Evolutionary conservation across 2,329 filamentous ascomycete genomes (phyloP), one percentile per base, ranked within the genome.

Genomic region (Thelonectria discophora): DNA sequence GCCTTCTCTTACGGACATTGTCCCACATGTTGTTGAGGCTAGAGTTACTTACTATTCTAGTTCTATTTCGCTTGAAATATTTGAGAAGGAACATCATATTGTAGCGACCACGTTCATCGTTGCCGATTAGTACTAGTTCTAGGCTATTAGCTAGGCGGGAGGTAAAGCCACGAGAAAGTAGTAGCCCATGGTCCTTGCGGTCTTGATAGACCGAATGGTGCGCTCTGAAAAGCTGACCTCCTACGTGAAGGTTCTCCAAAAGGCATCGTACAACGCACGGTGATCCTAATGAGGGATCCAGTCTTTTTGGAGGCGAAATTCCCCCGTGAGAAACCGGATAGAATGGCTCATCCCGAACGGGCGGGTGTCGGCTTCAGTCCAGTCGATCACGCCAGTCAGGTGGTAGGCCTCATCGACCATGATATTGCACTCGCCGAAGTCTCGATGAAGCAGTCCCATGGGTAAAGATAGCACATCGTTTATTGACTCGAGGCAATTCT

Each of bases 321-420:
- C 73, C 21, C 75, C 69, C 30, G 67, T 75, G 17, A 81, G 58
- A 42, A 32, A 39, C 55, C 79, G 65, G 1, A 78, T 59, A 12
- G 73, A 75, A 57, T 78, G 65, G 50, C 80, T 79, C 0, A 74
- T 32, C 4, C 78, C 78, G 62, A 81, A 81, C 8, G 78, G 77
- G n/a, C 71, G 54, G 24, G 80, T 72, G 49, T 74, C 70, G 3
- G 78, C 75, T 65, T 81, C 76, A 1, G 78, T 75, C 76, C 11
- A 82, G 69, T 80, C 77, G 56, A 81, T 70, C 8, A 81, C 77
- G 2, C 78, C 78, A 32, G 69, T 68, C 3, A 81, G 60, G 65
- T 76, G 73, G 66, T 72, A 79, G 32, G 76, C 52, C 27, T 76
- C 68, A 42, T 80, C 71, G 5, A 81, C 78, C 10, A 80, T 72